Percentiles rank a stretch among this genome's conserved stretches.
These are phyloP conservation scores for Phenoliferia sp. DNA, from an alignment of 1,284 basidiomycete species.

Conservation along the genomic window DNA sequence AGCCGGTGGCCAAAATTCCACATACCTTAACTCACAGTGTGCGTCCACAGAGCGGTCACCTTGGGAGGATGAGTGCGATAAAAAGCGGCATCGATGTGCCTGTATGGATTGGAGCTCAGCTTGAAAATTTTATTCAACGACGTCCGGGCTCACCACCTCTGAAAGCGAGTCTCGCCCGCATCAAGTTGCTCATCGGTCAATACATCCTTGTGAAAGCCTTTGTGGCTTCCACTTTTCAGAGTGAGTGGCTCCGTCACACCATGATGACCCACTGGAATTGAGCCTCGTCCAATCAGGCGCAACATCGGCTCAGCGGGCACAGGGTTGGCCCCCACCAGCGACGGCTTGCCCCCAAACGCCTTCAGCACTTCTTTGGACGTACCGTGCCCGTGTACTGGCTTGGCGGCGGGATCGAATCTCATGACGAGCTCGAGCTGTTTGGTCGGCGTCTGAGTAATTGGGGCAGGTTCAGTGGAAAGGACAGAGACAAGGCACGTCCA, in stretches of 20 bases:
- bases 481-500: not conserved
- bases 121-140: too few relatives aligned
- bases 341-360: constrained; percentile 6
- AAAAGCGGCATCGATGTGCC: constrained; percentile 3
- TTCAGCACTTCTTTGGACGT: not conserved
- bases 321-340: constrained; percentile 5
- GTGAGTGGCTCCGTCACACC: not conserved
- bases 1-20: not conserved
- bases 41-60: constrained; percentile 2
- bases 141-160: not conserved
- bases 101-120: not conserved
- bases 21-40: not conserved
- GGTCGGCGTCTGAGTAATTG: not conserved
- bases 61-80: constrained; percentile 1
- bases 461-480: not conserved
- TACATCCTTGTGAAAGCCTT: constrained; percentile 1
- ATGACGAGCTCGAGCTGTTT: constrained; percentile 61
- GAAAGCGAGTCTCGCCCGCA: constrained; percentile 3
- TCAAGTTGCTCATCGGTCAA: not conserved
- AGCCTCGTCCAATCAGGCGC: not conserved
- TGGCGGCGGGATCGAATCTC: constrained; percentile 61
- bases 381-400: constrained; percentile 2
- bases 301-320: constrained; percentile 3
- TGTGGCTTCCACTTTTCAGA: not conserved
- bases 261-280: not conserved